Base-by-base conservation (phyloP, 768 basidiomycete genomes). In the Suillus variegatus region DNA sequence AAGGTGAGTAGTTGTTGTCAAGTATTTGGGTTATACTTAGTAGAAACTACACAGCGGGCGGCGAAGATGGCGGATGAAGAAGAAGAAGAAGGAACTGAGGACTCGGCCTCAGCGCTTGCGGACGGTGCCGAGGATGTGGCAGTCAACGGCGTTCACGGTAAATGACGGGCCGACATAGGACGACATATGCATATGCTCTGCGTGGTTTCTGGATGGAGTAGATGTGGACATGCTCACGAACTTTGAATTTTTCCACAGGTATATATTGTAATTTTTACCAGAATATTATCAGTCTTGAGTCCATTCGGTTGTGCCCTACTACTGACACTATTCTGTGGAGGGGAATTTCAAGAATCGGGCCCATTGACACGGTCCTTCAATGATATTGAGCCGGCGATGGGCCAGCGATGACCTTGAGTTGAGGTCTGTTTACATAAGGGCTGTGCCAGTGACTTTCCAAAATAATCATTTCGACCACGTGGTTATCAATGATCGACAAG, bases 31-130 rank as follows among this genome's bases (percentile, higher is more conserved):
- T 0, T 58, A 64, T 7, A 40, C 65, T 51, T 9, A 60, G 46
- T 57, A 52, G 22, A 67, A 8, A 68, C 55, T 35, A 35, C 54
- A 55, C 72, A 93, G 92, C 85, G 83, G 63, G 91, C 92, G 32
- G 82, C 85, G 64, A 77, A 82, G 68, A 75, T 93, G 60, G 83
- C 88, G 76, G 86, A 84, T 0, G 89, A 92, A 0, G 74, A 74
- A 0, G 78, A 75, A 6, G 74, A 71, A 6, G 66, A 63, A 3
- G 61, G 16, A 8, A 75, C 73, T 20, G 74, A 73, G 0, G 71
- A 73, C 36, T 38, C 8, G 1, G 72, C 72, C 25, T 12, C 13
- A 47, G 25, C n/a, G 13, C 16, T 25, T 47, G 65, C 47, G 14
- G 40, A 61, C 1, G 64, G 55, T 1, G 40, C 65, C 8, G 1